Base-by-base conservation (phyloP, 2,329 filamentous ascomycete genomes). In the Aspergillus tubingensis region DNA sequence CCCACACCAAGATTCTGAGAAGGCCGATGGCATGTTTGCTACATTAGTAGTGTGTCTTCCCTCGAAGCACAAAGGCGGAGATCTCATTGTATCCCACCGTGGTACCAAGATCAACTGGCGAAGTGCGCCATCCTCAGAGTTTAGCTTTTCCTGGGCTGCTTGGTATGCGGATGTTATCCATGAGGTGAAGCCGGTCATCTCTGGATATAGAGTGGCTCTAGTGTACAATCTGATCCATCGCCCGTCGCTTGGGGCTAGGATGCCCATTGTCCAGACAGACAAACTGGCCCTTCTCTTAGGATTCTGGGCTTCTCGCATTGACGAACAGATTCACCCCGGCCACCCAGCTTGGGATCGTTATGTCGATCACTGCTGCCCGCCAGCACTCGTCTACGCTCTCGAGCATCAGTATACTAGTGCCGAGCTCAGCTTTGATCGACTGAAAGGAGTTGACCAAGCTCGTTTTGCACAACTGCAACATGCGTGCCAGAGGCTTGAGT, bases 211-310 rank as follows among this genome's bases (percentile, higher is more conserved):
- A 15, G 23, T 61, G 30, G 58, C 57, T 11, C 48, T 63, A 3
- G 50, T 53, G 8, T 65, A 63, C 39, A 63, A 61, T 25, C 11
- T 65, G 21, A 54, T 61, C 21, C 61, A 64, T 53, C 51, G 47
- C 3, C 57, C 55, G 4, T 64, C 54, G 4, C 44, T 49, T 17
- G 25, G 32, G 2, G 32, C 59, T 52, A 13, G 19, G 3, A 21
- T 27, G 11, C 30, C 27, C 11, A 13, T 17, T 11, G 41, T 36
- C 11, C 32, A 59, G 5, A 7, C 17, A 43, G 8, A 43, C 10
- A 21, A 15, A 1, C 38, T 44, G 5, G 21, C 41, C 19, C 21
- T 17, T 21, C 19, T 44, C 8, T 13, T 44, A 7, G 19, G 2
- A n/a, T 30, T 30, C 27, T 55, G 41, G 39, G 25, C 25, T 27